Percentiles rank a stretch among this genome's conserved stretches.
Evolutionary conservation across 768 basidiomycete genomes (phyloP).

Genomic region (Dentipellis fragilis): DNA sequence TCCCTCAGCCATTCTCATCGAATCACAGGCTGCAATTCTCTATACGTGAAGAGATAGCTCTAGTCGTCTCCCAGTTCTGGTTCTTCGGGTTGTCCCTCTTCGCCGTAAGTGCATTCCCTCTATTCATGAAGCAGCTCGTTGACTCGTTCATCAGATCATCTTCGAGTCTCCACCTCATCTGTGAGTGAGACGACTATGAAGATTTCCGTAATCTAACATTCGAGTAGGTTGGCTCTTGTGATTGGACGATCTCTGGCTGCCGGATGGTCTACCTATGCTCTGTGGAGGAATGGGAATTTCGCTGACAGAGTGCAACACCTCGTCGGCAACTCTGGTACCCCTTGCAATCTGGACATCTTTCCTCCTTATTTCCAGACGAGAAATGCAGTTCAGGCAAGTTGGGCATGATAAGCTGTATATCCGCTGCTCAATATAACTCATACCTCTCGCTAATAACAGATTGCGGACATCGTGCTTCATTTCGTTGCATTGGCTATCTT

Average conservation of each 20-base stretch:
- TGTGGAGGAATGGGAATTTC: slow-evolving; percentile 35
- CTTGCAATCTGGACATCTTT: slow-evolving; percentile 42
- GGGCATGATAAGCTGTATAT: neutral
- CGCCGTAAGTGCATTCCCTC: slow-evolving; percentile 6
- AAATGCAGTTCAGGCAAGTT: slow-evolving; percentile 31
- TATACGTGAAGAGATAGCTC: slow-evolving; percentile 7
- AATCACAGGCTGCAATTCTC: slow-evolving; percentile 3
- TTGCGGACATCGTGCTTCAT: slow-evolving; percentile 39
- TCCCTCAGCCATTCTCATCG: no score
- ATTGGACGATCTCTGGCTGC: slow-evolving; percentile 36
- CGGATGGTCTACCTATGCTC: slow-evolving; percentile 40
- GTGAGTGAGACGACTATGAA: slow-evolving; percentile 20
- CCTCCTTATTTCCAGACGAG: slow-evolving; percentile 33
- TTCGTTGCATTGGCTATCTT: slow-evolving; percentile 32
- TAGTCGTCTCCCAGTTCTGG: slow-evolving; percentile 13
- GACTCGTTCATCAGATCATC: slow-evolving; percentile 21
- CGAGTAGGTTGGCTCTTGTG: slow-evolving; percentile 34
- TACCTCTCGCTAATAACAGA: slow-evolving; percentile 21
- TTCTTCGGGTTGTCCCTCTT: slow-evolving; percentile 12
- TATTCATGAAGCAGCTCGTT: neutral
- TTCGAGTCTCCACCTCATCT: slow-evolving; percentile 46
- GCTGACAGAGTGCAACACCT: slow-evolving; percentile 26
- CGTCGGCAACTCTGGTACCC: slow-evolving; percentile 28
- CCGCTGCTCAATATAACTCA: neutral
- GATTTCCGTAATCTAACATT: neutral